Conservation (phyloP, 1,284 basidiomycete genomes). For the Waitea zeae region DNA sequence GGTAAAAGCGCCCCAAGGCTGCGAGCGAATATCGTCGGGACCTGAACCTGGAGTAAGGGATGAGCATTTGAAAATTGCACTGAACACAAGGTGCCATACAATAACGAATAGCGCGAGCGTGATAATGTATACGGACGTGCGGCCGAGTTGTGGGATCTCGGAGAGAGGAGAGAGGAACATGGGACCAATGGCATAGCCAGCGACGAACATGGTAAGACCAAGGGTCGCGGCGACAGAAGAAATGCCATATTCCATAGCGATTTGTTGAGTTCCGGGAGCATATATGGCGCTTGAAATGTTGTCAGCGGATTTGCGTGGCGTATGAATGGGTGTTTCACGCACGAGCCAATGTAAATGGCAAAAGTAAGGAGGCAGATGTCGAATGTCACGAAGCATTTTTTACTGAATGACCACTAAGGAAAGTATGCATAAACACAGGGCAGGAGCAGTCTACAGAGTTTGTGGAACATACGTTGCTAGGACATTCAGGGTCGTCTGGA, state of each 20-base stretch:
- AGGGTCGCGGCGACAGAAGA: slow-evolving; percentile 22
- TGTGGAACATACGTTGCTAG: slow-evolving; percentile 10
- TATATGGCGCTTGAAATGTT: slow-evolving; percentile 14
- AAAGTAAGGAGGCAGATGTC: slow-evolving; percentile 44
- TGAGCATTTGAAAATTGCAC: too few relatives aligned
- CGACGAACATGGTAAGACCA: slow-evolving; percentile 19
- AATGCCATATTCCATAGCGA: slow-evolving; percentile 29
- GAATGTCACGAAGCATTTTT: slow-evolving; percentile 23
- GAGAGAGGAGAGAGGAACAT: slow-evolving; percentile 30
- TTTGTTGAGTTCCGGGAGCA: slow-evolving; percentile 23
- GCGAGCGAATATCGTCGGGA: slow-evolving; percentile 23
- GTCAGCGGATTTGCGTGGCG: too few relatives aligned
- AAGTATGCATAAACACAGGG: not conserved
- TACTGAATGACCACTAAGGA: slow-evolving; percentile 13
- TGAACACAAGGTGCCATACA: slow-evolving; percentile 38
- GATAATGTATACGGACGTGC: slow-evolving; percentile 31
- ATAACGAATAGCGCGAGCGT: slow-evolving; percentile 34
- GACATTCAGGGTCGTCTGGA: slow-evolving; percentile 15
- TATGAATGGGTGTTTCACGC: too few relatives aligned
- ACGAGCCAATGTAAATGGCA: slow-evolving; percentile 25
- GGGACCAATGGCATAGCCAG: slow-evolving; percentile 15
- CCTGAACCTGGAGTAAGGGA: not conserved
- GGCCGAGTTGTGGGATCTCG: slow-evolving; percentile 23
- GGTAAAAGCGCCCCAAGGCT: slow-evolving; percentile 39
- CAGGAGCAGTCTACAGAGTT: slow-evolving; percentile 8